Conservation (phyloP, 78 protist species). For the Dictyostelium brefeldianum region DNA sequence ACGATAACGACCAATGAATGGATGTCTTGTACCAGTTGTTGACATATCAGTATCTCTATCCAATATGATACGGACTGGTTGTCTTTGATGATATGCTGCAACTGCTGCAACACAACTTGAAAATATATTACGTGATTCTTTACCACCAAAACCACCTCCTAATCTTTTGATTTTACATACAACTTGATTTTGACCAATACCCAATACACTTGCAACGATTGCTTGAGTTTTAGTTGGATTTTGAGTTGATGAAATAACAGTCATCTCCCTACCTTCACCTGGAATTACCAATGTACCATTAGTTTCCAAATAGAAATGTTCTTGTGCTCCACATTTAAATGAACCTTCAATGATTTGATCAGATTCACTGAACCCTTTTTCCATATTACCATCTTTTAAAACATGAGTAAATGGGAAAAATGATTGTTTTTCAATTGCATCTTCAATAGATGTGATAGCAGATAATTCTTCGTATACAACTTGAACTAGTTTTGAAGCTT, state of each 20-base stretch:
- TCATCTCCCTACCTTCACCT: conserved; percentile 87
- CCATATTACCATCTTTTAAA: conserved; percentile 86
- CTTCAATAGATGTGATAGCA: conserved; percentile 90
- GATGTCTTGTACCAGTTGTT: conserved; percentile 93
- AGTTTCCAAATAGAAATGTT: conserved; percentile 97
- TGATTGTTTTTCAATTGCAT: conserved; percentile 85
- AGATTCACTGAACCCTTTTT: conserved; percentile 35
- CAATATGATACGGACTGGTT: conserved; percentile 89
- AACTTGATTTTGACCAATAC: conserved; percentile 86
- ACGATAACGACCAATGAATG: conserved; percentile 86
- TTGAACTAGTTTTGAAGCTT: conserved; percentile 81
- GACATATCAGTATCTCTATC: conserved; percentile 92
- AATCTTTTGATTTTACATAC: conserved; percentile 79
- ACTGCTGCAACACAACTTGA: conserved; percentile 78
- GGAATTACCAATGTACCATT: conserved; percentile 92
- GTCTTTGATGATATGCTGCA: conserved; percentile 79
- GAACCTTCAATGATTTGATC: conserved; percentile 78
- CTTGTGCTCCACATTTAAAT: conserved; percentile 94
- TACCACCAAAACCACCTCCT: conserved; percentile 99
- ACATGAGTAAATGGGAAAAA: conserved; percentile 12
- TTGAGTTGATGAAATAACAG: conserved; percentile 89
- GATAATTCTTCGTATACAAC: conserved; percentile 90
- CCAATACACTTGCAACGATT: conserved; percentile 84
- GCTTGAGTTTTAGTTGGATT: conserved; percentile 89
- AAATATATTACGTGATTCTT: conserved; percentile 86